Evolutionary conservation across 768 basidiomycete genomes (phyloP).

Genomic region (Xanthoconium purpureum): DNA sequence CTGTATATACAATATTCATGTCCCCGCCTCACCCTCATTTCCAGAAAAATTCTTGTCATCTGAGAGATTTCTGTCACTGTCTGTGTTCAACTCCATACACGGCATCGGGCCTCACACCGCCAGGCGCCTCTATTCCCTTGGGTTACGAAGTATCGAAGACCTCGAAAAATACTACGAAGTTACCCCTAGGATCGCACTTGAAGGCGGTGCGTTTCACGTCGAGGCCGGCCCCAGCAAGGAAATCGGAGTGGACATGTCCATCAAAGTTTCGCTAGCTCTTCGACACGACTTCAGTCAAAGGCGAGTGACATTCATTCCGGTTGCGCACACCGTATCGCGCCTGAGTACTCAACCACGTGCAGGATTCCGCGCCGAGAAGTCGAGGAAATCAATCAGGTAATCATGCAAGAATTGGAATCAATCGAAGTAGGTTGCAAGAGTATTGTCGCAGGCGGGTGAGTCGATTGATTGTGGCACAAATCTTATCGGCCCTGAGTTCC

Average conservation of each 20-base stretch:
- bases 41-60: conserved; percentile 48
- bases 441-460: conserved; percentile 81
- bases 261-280: conserved; percentile 59
- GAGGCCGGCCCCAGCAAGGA: conserved; percentile 17
- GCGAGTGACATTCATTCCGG: conserved; percentile 27
- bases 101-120: conserved; percentile 75
- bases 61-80: conserved; percentile 54
- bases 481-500: neutral
- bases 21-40: neutral
- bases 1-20: conserved; percentile 8
- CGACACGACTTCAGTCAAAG: conserved; percentile 52
- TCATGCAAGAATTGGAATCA: conserved; percentile 62
- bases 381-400: conserved; percentile 65
- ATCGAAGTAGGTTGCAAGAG: conserved; percentile 66
- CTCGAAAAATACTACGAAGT: conserved; percentile 60
- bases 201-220: conserved; percentile 22
- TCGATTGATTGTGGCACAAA: neutral
- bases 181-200: conserved; percentile 35
- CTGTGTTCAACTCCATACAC: conserved; percentile 60
- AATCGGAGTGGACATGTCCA: conserved; percentile 36
- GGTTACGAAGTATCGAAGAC: conserved; percentile 65
- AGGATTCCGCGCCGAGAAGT: conserved; percentile 77
- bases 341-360: neutral
- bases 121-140: conserved; percentile 58
- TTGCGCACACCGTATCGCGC: too few species aligned